These are phyloP conservation scores for Apiospora arundinis DNA, from an alignment of 2,329 filamentous ascomycete genomes.

Conservation along the genomic window DNA sequence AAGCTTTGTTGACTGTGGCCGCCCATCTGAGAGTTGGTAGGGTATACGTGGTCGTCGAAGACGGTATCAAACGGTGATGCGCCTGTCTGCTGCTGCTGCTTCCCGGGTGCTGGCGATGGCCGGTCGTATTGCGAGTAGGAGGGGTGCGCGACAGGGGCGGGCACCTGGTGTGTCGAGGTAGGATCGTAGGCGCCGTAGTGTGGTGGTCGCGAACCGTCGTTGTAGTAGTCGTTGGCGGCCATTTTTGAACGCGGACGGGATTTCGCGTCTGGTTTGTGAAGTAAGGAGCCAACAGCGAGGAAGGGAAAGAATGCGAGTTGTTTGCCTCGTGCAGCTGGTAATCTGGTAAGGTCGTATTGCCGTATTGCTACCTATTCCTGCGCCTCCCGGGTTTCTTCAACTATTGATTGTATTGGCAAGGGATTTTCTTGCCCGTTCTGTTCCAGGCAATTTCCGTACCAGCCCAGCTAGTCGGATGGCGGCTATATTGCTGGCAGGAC, in stretches of 20 bases:
- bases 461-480: conserved; percentile 16
- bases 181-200: conserved; percentile 47
- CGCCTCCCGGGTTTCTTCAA: background rate
- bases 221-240: conserved; percentile 73
- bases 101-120: conserved; percentile 41
- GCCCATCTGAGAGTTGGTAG: conserved; percentile 52
- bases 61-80: conserved; percentile 68
- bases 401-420: background rate
- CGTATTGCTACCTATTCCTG: background rate
- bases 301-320: background rate
- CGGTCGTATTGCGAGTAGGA: conserved; percentile 52
- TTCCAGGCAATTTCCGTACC: conserved; percentile 13
- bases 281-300: background rate
- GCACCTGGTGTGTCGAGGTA: conserved; percentile 35
- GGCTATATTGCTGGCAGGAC: background rate
- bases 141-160: conserved; percentile 50
- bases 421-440: background rate
- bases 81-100: conserved; percentile 33
- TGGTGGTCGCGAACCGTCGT: conserved; percentile 46
- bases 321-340: background rate
- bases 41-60: conserved; percentile 73
- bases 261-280: background rate
- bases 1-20: conserved; percentile 49
- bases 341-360: conserved; percentile 3
- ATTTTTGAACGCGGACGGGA: conserved; percentile 46